Conservation (phyloP, 495 filamentous ascomycete species). For the Astrothelium subdiscretum region DNA sequence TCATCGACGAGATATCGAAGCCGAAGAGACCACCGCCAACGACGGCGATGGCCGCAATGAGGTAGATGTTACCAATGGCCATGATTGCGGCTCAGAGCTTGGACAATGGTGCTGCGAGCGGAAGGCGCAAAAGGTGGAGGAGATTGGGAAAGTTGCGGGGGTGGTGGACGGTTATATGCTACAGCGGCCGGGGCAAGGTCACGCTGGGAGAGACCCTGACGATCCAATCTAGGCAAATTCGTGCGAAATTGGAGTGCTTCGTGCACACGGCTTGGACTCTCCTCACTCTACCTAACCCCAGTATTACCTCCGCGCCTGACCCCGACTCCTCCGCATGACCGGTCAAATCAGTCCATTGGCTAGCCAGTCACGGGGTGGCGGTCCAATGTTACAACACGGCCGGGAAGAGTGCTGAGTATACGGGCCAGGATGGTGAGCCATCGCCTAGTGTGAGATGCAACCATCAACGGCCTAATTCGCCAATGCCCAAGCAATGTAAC, state of each 20-base stretch:
- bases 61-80: conserved; percentile 53
- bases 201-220: background rate
- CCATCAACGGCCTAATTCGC: background rate
- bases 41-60: conserved; percentile 64
- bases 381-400: background rate
- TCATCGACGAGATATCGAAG: conserved; percentile 77
- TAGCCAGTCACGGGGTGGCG: background rate
- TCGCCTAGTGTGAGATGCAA: background rate
- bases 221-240: background rate
- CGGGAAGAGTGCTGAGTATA: background rate
- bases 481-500: background rate
- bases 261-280: background rate
- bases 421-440: background rate
- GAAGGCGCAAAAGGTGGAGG: background rate
- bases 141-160: background rate
- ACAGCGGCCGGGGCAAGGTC: background rate
- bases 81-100: background rate
- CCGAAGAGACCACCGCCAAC: conserved; percentile 71
- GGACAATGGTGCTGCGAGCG: background rate
- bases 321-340: background rate
- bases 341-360: background rate
- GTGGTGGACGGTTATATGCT: background rate
- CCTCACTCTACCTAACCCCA: background rate
- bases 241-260: background rate
- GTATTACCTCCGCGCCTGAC: background rate